phyloP scores from a whole-genome alignment of 305 asterid species.

The Salvia sclarea region DNA sequence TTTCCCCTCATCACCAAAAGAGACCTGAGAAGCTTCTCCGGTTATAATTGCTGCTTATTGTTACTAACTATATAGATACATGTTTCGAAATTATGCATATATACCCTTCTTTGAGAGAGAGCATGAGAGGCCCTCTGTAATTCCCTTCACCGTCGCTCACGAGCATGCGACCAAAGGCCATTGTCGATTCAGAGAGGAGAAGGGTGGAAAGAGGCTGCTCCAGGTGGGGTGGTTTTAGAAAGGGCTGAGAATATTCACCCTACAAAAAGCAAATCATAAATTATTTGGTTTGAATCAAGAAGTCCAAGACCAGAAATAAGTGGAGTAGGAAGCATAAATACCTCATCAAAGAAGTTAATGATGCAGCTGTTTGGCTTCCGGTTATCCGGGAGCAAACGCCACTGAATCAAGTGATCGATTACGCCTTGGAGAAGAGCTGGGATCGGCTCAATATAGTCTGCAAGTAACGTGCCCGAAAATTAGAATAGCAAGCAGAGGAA shows the following conservation, averaged over 20 bases:
- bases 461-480: conserved; percentile 22
- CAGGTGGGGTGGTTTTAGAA: conserved; percentile 90
- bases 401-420: conserved; percentile 74
- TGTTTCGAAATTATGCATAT: not conserved
- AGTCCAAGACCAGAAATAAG: not conserved
- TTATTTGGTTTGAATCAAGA: not conserved
- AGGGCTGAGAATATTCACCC: conserved; percentile 98
- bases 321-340: conserved; percentile 27
- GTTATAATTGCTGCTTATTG: not conserved
- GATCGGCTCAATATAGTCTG: conserved; percentile 82
- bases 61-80: no score
- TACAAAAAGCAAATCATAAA: conserved; percentile 28
- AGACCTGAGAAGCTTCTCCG: conserved; percentile 52
- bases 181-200: conserved; percentile 78
- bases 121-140: conserved; percentile 78
- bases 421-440: conserved; percentile 76
- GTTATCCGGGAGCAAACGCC: conserved; percentile 74
- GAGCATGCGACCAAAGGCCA: conserved; percentile 87
- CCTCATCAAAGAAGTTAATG: conserved; percentile 94
- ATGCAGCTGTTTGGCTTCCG: conserved; percentile 90
- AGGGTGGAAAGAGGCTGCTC: conserved; percentile 90
- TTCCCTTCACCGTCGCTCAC: conserved; percentile 74
- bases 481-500: not conserved
- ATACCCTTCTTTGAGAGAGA: conserved; percentile 84
- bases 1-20: conserved; percentile 86